Evolutionary conservation across 73 alveolate species (phyloP).

Genomic region (Paramecium primaurelia): DNA sequence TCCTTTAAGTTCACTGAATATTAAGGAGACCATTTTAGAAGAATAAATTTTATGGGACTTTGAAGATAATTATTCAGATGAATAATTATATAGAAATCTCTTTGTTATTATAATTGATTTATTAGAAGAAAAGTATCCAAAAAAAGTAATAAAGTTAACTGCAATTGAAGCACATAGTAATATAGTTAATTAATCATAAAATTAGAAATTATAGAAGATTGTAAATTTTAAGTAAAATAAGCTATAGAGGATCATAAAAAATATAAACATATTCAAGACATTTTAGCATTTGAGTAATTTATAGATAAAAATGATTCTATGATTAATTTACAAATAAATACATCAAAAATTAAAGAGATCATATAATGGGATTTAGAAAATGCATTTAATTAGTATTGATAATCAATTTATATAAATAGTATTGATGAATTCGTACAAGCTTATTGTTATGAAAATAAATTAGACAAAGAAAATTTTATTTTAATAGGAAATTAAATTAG

Average conservation of each 20-base stretch:
- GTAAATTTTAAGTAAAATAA: neutral
- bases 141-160: neutral
- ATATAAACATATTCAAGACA: neutral
- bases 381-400: neutral
- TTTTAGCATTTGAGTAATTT: neutral
- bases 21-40: neutral
- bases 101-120: neutral
- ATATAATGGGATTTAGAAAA: conserved; percentile 36
- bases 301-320: conserved; percentile 8
- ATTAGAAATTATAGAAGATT: neutral
- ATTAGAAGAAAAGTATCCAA: neutral
- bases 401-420: neutral
- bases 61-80: conserved; percentile 35
- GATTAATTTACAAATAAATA: neutral
- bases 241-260: neutral
- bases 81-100: conserved; percentile 1
- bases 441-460: conserved; percentile 29
- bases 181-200: neutral
- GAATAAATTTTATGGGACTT: conserved; percentile 25
- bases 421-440: neutral
- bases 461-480: neutral
- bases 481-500: conserved; percentile 30
- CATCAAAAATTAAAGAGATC: neutral
- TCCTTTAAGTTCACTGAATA: neutral
- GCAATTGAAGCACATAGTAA: conserved; percentile 13